Conservation (phyloP, 163 green algal species). For the Trebouxia gelatinosa region DNA sequence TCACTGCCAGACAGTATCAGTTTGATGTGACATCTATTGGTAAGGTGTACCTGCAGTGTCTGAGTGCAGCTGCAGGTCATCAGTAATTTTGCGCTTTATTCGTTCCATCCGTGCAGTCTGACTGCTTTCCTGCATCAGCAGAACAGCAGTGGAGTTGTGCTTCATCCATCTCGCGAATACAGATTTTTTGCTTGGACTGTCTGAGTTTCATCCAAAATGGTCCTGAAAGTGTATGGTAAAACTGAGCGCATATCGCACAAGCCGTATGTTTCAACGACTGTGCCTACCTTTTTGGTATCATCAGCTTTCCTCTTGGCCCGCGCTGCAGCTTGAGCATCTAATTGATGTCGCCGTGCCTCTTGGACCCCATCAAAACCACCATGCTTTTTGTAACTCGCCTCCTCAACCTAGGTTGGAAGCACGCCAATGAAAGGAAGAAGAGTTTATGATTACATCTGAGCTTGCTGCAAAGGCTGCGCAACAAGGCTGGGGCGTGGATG, state of each 20-base stretch:
- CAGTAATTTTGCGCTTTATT: constrained; percentile 4
- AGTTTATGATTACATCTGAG: no score
- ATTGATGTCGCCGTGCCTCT: neutral
- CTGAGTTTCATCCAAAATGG: no score
- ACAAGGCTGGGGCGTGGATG: neutral
- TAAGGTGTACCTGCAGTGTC: neutral
- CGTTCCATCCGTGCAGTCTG: neutral
- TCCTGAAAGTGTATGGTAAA: no score
- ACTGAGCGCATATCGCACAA: no score
- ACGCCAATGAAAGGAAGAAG: no score
- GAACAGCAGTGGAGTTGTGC: no score
- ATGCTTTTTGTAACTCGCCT: constrained; percentile 40
- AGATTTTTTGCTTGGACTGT: no score
- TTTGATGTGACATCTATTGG: no score
- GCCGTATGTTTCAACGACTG: no score
- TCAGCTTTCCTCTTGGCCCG: constrained; percentile 24
- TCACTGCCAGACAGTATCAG: no score
- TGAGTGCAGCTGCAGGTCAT: constrained; percentile 18
- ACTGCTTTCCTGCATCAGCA: neutral
- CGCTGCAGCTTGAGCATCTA: constrained; percentile 4
- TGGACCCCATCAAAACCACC: constrained; percentile 42
- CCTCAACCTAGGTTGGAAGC: constrained; percentile 49
- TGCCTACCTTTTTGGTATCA: constrained; percentile 13
- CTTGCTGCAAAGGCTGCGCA: neutral
- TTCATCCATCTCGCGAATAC: no score